A percentile compares a stretch with the other conserved stretches of the same genome.
Conservation (phyloP, 306 rosid genomes). For the Fragaria ananassa region DNA sequence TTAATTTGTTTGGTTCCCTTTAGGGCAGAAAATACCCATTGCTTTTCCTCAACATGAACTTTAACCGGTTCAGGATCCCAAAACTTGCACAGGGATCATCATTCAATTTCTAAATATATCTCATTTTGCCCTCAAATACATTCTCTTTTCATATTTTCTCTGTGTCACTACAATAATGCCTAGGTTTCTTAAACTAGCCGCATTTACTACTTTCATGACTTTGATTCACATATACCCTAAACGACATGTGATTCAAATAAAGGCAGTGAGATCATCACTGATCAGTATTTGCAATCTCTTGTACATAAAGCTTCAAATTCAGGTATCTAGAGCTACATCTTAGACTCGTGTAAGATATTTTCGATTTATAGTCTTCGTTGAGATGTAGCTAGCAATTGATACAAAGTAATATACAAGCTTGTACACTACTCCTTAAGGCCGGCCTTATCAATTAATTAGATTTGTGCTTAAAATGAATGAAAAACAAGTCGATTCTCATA, state of each 20-base stretch:
- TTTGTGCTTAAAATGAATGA: background rate
- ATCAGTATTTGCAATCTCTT: background rate
- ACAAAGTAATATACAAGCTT: background rate
- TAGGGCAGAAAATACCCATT: background rate
- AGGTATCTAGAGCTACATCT: background rate
- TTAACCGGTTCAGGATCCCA: background rate
- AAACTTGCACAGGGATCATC: background rate
- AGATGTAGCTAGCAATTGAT: background rate
- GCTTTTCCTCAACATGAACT: background rate
- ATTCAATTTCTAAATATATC: background rate
- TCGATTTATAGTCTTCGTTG: background rate
- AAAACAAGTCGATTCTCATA: background rate
- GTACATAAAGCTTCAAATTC: background rate
- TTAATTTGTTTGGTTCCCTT: background rate
- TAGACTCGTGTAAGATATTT: background rate
- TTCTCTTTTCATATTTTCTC: background rate
- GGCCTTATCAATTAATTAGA: too few species aligned
- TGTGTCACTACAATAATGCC: background rate
- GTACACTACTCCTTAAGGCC: too few species aligned
- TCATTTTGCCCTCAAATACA: background rate
- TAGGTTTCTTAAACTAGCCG: conserved; percentile 10
- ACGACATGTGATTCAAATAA: conserved; percentile 22
- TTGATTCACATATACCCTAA: conserved; percentile 12
- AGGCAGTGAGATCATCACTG: background rate
- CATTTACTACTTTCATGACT: conserved; percentile 23